Evolutionary conservation across 768 basidiomycete species (phyloP).

Genomic region (Calocera viscosa): DNA sequence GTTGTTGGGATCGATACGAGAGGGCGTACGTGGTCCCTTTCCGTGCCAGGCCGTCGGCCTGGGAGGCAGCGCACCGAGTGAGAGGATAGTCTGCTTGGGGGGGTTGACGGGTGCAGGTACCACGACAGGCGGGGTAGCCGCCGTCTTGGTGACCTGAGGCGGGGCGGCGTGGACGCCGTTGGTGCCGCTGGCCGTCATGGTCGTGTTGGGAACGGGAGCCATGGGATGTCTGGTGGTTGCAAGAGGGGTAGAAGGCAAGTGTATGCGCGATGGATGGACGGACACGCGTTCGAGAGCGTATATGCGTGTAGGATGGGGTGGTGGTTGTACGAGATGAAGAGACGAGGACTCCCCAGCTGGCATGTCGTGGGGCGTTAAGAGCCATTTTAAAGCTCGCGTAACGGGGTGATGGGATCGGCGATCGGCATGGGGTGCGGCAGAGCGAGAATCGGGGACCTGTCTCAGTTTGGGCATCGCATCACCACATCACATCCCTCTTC

Average conservation of each 20-base stretch:
- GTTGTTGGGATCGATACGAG: constrained; percentile 31
- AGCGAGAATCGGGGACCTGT: neutral
- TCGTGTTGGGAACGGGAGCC: neutral
- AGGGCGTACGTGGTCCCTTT: constrained; percentile 29
- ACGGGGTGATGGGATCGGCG: neutral
- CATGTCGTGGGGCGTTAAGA: neutral
- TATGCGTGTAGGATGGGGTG: neutral
- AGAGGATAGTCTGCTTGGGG: constrained; percentile 15
- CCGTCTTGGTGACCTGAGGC: neutral
- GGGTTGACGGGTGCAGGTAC: constrained; percentile 3
- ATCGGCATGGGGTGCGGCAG: neutral
- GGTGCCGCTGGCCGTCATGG: neutral
- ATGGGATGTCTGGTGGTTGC: neutral
- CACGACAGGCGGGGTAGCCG: neutral
- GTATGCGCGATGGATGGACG: neutral
- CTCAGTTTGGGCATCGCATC: neutral
- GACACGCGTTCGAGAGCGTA: neutral
- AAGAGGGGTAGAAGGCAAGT: neutral
- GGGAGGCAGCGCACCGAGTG: constrained; percentile 17
- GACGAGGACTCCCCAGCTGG: neutral
- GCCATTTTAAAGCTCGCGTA: neutral
- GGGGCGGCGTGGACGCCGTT: neutral
- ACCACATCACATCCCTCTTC: neutral
- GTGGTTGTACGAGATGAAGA: neutral
- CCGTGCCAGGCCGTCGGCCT: neutral